Percentiles rank a stretch among this genome's conserved stretches.
phyloP scores from a whole-genome alignment of 306 rosid genomes.

The Oxytropis ochrocephala region DNA sequence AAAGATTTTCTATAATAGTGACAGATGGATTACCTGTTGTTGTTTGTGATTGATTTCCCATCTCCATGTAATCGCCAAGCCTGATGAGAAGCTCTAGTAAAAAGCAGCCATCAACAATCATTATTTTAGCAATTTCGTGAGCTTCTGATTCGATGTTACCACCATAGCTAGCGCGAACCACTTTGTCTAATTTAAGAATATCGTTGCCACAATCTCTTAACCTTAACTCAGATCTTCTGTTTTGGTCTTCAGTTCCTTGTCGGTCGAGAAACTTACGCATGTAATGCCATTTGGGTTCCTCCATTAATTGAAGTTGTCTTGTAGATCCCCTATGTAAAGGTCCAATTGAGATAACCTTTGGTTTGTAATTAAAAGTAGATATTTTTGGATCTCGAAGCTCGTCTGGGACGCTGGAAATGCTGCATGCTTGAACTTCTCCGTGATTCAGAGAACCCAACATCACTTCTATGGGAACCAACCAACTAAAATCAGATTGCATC shows the following conservation, averaged over 20 bases:
- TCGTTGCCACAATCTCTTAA: background rate
- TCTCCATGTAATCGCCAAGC: background rate
- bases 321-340: slow-evolving; percentile 22
- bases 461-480: slow-evolving; percentile 1
- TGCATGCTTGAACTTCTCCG: background rate
- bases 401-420: slow-evolving; percentile 15
- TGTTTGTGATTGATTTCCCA: background rate
- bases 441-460: background rate
- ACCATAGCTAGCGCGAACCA: slow-evolving; percentile 8
- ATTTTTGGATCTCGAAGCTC: background rate
- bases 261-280: background rate
- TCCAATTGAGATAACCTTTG: slow-evolving; percentile 19
- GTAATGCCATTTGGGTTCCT: slow-evolving; percentile 31
- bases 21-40: no score
- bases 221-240: background rate
- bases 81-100: slow-evolving; percentile 21
- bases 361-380: background rate
- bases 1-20: no score
- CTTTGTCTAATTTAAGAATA: background rate
- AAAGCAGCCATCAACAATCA: slow-evolving; percentile 36
- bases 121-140: slow-evolving; percentile 1
- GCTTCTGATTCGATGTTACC: background rate
- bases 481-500: background rate
- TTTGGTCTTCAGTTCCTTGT: background rate
- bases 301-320: slow-evolving; percentile 2